These are phyloP conservation scores for Rhodocollybia butyracea DNA, from an alignment of 768 basidiomycete genomes.

Conservation along the genomic window DNA sequence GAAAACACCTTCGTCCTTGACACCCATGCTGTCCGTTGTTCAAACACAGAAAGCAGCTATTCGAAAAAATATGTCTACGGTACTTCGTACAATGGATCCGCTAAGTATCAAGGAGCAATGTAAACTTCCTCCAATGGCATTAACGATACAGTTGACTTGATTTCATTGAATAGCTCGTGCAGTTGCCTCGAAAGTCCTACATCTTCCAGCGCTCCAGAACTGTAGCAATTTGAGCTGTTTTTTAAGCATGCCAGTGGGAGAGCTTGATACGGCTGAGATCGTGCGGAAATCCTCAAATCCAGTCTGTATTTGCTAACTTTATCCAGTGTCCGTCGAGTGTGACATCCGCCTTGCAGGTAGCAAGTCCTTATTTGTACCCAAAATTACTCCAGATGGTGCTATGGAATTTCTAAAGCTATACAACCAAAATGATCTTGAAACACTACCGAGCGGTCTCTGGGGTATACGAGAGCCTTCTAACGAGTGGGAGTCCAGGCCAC, in stretches of 20 bases:
- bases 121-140: constrained; percentile 21
- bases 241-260: constrained; percentile 74
- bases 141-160: constrained; percentile 1
- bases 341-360: constrained; percentile 32
- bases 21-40: constrained; percentile 16
- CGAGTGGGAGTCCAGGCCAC: constrained; percentile 38
- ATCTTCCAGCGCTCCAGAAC: constrained; percentile 47
- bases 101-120: constrained; percentile 59
- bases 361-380: constrained; percentile 70
- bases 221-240: constrained; percentile 66
- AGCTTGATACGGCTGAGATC: constrained; percentile 57
- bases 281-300: constrained; percentile 47
- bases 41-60: constrained; percentile 53
- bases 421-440: constrained; percentile 50
- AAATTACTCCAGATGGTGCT: constrained; percentile 41
- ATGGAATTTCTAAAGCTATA: constrained; percentile 73
- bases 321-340: neutral
- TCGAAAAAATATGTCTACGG: constrained; percentile 45
- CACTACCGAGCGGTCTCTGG: constrained; percentile 64
- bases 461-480: constrained; percentile 68
- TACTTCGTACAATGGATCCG: constrained; percentile 41
- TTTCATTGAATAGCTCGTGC: constrained; percentile 34
- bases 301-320: constrained; percentile 36
- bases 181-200: constrained; percentile 45
- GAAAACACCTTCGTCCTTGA: no score